A percentile compares a stretch with the other conserved stretches of the same genome.
These are phyloP conservation scores for Fraxinus velutina DNA, from an alignment of 305 asterid species.

Conservation along the genomic window DNA sequence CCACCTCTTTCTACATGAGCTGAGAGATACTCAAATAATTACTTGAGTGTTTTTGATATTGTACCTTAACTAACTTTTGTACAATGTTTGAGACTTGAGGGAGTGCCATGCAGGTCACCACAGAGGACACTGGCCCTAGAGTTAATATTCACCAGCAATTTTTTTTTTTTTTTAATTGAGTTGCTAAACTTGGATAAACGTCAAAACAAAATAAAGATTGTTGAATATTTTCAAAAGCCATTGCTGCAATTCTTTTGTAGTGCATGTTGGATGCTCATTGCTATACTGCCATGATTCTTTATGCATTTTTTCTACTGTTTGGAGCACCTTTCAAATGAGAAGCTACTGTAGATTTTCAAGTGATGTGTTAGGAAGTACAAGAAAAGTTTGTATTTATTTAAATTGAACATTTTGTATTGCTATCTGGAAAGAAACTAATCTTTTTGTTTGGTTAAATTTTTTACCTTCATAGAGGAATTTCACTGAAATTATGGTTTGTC, in stretches of 20 bases:
- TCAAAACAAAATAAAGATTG: not conserved
- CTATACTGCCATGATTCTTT: not conserved
- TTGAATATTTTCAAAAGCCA: not conserved
- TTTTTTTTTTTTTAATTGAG: not conserved
- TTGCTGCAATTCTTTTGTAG: not conserved
- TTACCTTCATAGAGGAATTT: not conserved
- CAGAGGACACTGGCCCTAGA: not conserved
- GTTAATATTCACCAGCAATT: not conserved
- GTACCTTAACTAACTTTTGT: not conserved
- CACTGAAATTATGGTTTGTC: conserved; percentile 14
- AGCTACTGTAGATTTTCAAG: not conserved
- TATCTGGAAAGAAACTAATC: conserved; percentile 1
- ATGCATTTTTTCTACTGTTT: not conserved
- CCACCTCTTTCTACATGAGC: not conserved
- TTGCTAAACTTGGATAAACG: not conserved
- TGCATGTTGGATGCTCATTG: not conserved
- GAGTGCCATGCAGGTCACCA: not conserved
- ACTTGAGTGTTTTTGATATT: not conserved
- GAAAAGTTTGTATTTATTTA: not conserved
- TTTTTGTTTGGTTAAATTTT: conserved; percentile 6
- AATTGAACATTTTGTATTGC: not conserved
- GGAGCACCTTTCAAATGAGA: not conserved
- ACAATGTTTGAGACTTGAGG: not conserved
- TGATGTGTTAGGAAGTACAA: not conserved
- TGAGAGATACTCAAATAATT: not conserved